Evolutionary conservation across 2,329 filamentous ascomycete genomes (phyloP).

Genomic region (Trichoderma lentiforme): DNA sequence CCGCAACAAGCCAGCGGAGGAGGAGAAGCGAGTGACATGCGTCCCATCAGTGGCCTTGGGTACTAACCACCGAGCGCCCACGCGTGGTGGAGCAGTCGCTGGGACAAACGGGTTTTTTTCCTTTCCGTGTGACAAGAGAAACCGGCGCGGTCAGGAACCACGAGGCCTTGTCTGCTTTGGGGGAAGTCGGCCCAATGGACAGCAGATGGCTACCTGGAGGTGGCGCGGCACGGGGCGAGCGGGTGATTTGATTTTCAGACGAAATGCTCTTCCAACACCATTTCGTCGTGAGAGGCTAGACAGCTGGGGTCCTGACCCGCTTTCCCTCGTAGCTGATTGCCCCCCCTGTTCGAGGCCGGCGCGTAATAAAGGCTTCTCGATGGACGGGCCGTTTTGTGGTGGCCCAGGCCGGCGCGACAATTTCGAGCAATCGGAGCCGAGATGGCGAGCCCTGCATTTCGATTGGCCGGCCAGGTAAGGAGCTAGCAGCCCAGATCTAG

Average conservation of each 20-base stretch:
- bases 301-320: slow-evolving; percentile 16
- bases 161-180: slow-evolving; percentile 1
- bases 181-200: slow-evolving; percentile 8
- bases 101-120: not conserved
- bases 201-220: slow-evolving; percentile 22
- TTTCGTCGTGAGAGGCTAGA: slow-evolving; percentile 18
- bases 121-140: slow-evolving; percentile 5
- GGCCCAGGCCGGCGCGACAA: slow-evolving; percentile 35
- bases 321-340: slow-evolving; percentile 20
- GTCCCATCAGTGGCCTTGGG: not conserved
- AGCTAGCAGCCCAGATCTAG: slow-evolving; percentile 23
- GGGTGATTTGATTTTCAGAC: slow-evolving; percentile 17
- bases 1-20: not conserved
- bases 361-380: slow-evolving; percentile 51
- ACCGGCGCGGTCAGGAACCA: slow-evolving; percentile 9
- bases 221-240: slow-evolving; percentile 37
- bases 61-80: slow-evolving; percentile 2
- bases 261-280: slow-evolving; percentile 15
- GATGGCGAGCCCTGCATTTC: slow-evolving; percentile 33
- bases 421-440: slow-evolving; percentile 48
- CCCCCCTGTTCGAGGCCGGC: slow-evolving; percentile 46
- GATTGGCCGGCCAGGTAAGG: slow-evolving; percentile 37
- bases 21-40: slow-evolving; percentile 4
- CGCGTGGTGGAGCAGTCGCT: not conserved
- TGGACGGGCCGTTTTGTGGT: slow-evolving; percentile 39